A percentile compares a stretch with the other conserved stretches of the same genome.
Conservation (phyloP, 768 basidiomycete species). For the Coprinopsis sp. region DNA sequence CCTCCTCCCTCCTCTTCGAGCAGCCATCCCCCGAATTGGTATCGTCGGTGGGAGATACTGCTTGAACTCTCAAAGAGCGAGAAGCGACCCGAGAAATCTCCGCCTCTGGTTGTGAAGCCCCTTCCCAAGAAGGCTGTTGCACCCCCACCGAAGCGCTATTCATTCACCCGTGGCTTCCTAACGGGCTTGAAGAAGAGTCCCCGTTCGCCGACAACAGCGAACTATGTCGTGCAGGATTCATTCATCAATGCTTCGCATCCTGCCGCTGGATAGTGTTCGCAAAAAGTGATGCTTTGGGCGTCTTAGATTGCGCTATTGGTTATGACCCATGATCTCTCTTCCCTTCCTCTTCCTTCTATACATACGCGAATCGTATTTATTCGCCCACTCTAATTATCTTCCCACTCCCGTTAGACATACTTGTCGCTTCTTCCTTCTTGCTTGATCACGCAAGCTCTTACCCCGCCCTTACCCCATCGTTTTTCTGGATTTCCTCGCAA, state of each 20-base stretch:
- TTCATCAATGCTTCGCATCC: constrained; percentile 5
- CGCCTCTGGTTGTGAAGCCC: background rate
- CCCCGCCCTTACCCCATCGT: no score
- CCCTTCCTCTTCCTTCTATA: background rate
- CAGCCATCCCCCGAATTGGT: constrained; percentile 29
- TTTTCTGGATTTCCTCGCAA: no score
- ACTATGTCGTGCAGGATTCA: background rate
- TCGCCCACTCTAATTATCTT: background rate
- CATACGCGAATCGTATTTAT: background rate
- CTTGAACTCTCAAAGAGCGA: constrained; percentile 27
- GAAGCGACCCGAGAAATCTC: constrained; percentile 1
- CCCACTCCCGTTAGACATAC: no score
- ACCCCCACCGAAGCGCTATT: background rate
- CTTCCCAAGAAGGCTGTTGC: background rate
- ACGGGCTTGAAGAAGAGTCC: background rate
- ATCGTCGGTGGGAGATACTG: constrained; percentile 51
- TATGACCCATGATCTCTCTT: no score
- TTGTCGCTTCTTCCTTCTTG: no score
- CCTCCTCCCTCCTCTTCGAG: constrained; percentile 1
- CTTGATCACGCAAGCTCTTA: no score
- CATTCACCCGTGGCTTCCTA: constrained; percentile 2
- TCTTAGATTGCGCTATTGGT: no score
- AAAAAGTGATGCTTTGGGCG: no score
- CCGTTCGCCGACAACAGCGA: background rate
- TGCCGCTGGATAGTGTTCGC: constrained; percentile 7